phyloP scores from a whole-genome alignment of 2,329 filamentous ascomycete species.

The Aureobasidium subglaciale region DNA sequence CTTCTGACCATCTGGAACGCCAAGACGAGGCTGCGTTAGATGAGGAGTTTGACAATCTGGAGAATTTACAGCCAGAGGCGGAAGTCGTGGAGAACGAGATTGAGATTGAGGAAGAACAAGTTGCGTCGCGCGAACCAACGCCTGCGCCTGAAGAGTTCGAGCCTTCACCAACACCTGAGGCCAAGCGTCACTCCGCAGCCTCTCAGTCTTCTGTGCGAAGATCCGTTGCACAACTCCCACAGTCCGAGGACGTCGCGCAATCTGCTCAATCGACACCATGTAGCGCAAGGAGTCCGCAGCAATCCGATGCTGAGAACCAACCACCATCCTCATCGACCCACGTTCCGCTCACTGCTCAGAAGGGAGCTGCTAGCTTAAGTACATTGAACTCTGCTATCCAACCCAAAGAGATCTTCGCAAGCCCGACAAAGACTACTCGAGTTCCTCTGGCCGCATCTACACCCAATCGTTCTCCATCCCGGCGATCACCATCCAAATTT shows the following conservation, averaged over 20 bases:
- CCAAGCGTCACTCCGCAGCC: slow-evolving; percentile 16
- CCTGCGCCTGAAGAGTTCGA: slow-evolving; percentile 31
- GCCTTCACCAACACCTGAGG: slow-evolving; percentile 26
- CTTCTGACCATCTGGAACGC: not conserved
- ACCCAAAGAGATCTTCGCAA: slow-evolving; percentile 18
- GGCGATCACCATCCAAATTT: slow-evolving; percentile 35
- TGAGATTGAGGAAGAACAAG: not conserved
- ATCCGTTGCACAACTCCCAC: slow-evolving; percentile 20
- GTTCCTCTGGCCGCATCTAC: slow-evolving; percentile 38
- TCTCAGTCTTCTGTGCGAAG: not conserved
- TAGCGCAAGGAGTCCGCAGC: slow-evolving; percentile 39
- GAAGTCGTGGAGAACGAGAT: not conserved
- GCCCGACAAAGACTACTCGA: slow-evolving; percentile 29
- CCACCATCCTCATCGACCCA: slow-evolving; percentile 54
- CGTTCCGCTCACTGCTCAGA: slow-evolving; percentile 10
- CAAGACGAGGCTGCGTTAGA: slow-evolving; percentile 2
- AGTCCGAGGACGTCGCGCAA: slow-evolving; percentile 44
- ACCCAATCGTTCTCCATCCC: slow-evolving; percentile 27
- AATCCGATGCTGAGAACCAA: slow-evolving; percentile 73
- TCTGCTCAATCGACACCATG: slow-evolving; percentile 60
- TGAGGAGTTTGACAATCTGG: slow-evolving; percentile 5
- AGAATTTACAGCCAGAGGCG: not conserved
- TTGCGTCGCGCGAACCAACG: slow-evolving; percentile 7
- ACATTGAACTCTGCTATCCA: slow-evolving; percentile 15
- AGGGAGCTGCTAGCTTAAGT: slow-evolving; percentile 28